Evolutionary conservation across 768 basidiomycete species (phyloP), one percentile per base, ranked within the genome.

Genomic region (Calocybe indica): DNA sequence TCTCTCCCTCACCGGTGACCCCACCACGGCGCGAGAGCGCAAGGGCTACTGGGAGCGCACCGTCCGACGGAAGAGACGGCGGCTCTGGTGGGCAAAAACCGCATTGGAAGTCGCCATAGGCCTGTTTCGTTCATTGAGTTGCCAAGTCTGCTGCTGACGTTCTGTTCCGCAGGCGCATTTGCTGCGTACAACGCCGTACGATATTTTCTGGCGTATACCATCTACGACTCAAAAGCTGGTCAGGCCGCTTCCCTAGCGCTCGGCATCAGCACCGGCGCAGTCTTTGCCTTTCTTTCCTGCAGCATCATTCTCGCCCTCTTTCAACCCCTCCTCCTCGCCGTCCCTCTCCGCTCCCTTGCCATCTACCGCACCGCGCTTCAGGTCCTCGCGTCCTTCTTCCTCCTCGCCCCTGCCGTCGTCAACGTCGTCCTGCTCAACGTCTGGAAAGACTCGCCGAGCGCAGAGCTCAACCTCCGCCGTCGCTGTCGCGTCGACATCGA

Each of bases 401-500:
- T 88, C 5, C 57, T 83, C 39, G 68, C 61, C 3, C 77, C 80
- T 10, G 71, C 85, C 30, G 55, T 75, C 39, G 65, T 71, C 53
- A 88, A 84, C 56, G 51, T 86, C 36, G 72, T 66, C 6, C 61
- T 88, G 14, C 66, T 82, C 36, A 69, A 73, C 37, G 43, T 73
- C 7, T 85, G 83, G 83, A 72, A 69, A 53, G 61, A 68, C 14
- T 58, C 69, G 7, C 43, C 67, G 1, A 61, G 69, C 45, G 34
- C 59, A 29, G 68, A 68, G 45, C 51, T 76, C 38, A 64, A 66
- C 46, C 55, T 68, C 34, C 59, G 57, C 15, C 60, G 61, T 38
- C 73, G 79, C n/a, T 88, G 87, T 50, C 62, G 65, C 39, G 70
- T 84, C 65, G 81, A 85, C 52, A 66, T 87, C 37, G 87, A 88